phyloP scores from a whole-genome alignment of 345 rosid genomes.

The Moringa oleifera region DNA sequence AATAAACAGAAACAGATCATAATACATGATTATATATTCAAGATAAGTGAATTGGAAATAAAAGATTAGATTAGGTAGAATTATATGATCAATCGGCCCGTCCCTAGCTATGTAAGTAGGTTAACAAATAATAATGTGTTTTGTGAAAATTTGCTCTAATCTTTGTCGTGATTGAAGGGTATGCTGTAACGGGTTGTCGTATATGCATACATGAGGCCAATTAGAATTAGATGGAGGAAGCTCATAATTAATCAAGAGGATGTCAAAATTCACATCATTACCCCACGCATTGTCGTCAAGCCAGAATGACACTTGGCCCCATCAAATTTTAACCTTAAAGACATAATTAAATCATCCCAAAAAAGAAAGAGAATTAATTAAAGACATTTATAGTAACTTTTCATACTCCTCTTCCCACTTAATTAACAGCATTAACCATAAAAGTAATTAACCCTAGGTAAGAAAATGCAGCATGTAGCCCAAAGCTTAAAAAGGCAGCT shows the following conservation, averaged over 20 bases:
- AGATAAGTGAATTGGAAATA: neutral
- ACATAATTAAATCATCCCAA: too few relatives aligned
- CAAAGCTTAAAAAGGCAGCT: too few relatives aligned
- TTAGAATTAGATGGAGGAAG: conserved; percentile 14
- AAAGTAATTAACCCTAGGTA: too few relatives aligned
- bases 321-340: too few relatives aligned
- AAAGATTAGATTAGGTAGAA: conserved; percentile 13
- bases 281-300: conserved; percentile 36
- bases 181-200: conserved; percentile 16
- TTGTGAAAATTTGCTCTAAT: neutral
- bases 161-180: conserved; percentile 44
- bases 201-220: conserved; percentile 29
- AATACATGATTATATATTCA: too few relatives aligned
- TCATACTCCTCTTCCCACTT: too few relatives aligned
- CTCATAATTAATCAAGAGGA: conserved; percentile 2
- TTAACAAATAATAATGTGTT: too few relatives aligned
- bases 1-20: too few relatives aligned
- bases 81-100: conserved; percentile 4
- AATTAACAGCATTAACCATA: too few relatives aligned
- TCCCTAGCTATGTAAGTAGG: neutral
- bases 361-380: too few relatives aligned
- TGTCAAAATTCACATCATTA: conserved; percentile 58
- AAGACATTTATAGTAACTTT: too few relatives aligned
- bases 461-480: too few relatives aligned
- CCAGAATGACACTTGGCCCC: conserved; percentile 56